Evolutionary conservation across 129 eudicot genomes (phyloP).

Genomic region (Helianthus tuberosus): DNA sequence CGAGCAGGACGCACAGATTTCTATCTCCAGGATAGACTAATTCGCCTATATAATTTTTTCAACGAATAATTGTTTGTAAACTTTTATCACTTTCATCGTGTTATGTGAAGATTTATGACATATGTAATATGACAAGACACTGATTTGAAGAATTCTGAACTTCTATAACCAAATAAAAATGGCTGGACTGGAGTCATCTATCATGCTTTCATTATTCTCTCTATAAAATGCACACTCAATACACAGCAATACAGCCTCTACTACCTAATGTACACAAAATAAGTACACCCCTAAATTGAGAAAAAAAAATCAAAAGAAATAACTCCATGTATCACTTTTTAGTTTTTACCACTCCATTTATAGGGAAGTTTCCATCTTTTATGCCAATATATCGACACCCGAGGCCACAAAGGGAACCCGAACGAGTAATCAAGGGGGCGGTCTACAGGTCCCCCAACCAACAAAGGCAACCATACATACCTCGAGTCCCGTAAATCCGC

Average conservation of each 20-base stretch:
- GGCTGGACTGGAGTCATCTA: neutral
- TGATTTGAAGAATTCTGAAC: neutral
- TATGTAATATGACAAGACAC: neutral
- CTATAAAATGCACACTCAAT: constrained; percentile 35
- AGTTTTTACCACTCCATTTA: constrained; percentile 40
- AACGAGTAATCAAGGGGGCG: constrained; percentile 79
- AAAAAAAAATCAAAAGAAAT: neutral
- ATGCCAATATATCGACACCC: constrained; percentile 90
- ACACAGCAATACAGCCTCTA: constrained; percentile 34
- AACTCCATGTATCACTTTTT: constrained; percentile 29
- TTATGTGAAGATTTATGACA: neutral
- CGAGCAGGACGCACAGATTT: neutral
- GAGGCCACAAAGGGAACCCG: constrained; percentile 93
- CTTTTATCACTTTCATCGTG: neutral
- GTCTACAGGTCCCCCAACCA: constrained; percentile 84
- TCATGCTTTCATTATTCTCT: constrained; percentile 23
- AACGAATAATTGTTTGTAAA: neutral
- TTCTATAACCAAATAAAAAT: constrained; percentile 2
- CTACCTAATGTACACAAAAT: constrained; percentile 38
- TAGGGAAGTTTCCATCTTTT: constrained; percentile 88
- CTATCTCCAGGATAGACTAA: neutral
- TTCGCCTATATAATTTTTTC: neutral
- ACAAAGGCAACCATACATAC: constrained; percentile 85
- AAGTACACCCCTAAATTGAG: constrained; percentile 12
- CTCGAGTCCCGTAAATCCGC: constrained; percentile 94